Evolutionary conservation across 2,329 filamentous ascomycete genomes (phyloP).

Genomic region (Xylariaceae sp.): DNA sequence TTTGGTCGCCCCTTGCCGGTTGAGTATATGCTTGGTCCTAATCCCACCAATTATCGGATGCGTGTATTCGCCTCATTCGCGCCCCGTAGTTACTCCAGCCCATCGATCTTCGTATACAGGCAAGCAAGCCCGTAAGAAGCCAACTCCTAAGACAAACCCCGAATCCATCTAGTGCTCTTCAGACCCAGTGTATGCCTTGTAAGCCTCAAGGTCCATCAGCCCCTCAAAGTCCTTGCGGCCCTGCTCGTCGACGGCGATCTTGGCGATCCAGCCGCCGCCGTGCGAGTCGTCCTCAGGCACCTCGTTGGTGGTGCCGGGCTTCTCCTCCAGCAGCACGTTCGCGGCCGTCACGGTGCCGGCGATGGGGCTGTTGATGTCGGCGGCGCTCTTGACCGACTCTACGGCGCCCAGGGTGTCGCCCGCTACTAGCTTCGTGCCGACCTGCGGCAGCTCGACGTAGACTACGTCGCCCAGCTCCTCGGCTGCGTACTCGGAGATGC

Average conservation of each 20-base stretch:
- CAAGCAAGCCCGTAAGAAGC: neutral
- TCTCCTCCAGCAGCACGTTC: constrained; percentile 75
- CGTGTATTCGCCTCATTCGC: neutral
- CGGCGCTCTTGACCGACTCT: constrained; percentile 98
- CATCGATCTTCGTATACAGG: neutral
- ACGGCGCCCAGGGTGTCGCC: constrained; percentile 91
- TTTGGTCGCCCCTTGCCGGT: constrained; percentile 7
- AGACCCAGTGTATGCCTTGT: constrained; percentile 65
- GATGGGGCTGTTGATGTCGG: constrained; percentile 90
- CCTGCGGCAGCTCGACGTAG: constrained; percentile 86
- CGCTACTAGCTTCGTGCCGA: constrained; percentile 61
- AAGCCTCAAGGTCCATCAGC: constrained; percentile 73
- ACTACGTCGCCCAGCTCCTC: constrained; percentile 93
- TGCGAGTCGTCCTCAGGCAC: constrained; percentile 74
- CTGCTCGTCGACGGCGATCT: constrained; percentile 69
- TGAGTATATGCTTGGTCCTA: neutral
- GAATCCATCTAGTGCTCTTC: constrained; percentile 32
- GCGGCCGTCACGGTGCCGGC: constrained; percentile 69
- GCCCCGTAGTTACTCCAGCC: neutral
- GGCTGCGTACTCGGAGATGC: constrained; percentile 89
- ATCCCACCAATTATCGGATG: neutral
- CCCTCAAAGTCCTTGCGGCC: constrained; percentile 64
- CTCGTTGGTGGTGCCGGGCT: constrained; percentile 82
- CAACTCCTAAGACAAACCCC: no score
- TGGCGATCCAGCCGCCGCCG: constrained; percentile 86